phyloP scores from a whole-genome alignment of 139 green algal species.

The Picochlorum costavermella region DNA sequence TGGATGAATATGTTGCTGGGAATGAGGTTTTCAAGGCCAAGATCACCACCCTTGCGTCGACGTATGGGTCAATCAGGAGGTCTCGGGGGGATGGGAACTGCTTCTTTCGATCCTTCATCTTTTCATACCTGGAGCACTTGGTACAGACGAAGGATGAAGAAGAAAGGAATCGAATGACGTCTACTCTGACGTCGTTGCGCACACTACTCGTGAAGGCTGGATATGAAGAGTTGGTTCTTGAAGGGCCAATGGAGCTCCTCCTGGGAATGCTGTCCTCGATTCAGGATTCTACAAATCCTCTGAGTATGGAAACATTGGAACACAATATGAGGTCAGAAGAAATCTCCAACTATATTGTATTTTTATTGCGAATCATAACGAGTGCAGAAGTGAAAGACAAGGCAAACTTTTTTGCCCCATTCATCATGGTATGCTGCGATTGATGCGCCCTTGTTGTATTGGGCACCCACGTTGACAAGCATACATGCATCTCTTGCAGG shows the following conservation, averaged over 20 bases:
- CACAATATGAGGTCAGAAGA: slow-evolving; percentile 34
- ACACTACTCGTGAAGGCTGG: slow-evolving; percentile 43
- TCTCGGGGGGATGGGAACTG: slow-evolving; percentile 68
- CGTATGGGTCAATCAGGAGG: slow-evolving; percentile 49
- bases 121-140: slow-evolving; percentile 66
- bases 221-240: slow-evolving; percentile 61
- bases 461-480: neutral
- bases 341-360: slow-evolving; percentile 55
- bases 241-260: slow-evolving; percentile 69
- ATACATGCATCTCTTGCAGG: slow-evolving; percentile 28
- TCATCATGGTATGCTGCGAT: slow-evolving; percentile 50
- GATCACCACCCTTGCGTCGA: slow-evolving; percentile 40
- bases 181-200: slow-evolving; percentile 16
- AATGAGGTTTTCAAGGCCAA: slow-evolving; percentile 65
- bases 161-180: slow-evolving; percentile 37
- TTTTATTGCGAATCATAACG: slow-evolving; percentile 71
- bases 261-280: slow-evolving; percentile 49
- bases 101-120: slow-evolving; percentile 69
- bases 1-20: slow-evolving; percentile 55
- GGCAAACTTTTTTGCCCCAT: slow-evolving; percentile 74
- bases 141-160: slow-evolving; percentile 30
- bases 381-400: slow-evolving; percentile 54
- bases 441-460: neutral
- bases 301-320: slow-evolving; percentile 37
- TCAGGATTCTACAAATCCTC: slow-evolving; percentile 24